phyloP scores from a whole-genome alignment of 257 asterid species.

The Nicotiana noctiflora region DNA sequence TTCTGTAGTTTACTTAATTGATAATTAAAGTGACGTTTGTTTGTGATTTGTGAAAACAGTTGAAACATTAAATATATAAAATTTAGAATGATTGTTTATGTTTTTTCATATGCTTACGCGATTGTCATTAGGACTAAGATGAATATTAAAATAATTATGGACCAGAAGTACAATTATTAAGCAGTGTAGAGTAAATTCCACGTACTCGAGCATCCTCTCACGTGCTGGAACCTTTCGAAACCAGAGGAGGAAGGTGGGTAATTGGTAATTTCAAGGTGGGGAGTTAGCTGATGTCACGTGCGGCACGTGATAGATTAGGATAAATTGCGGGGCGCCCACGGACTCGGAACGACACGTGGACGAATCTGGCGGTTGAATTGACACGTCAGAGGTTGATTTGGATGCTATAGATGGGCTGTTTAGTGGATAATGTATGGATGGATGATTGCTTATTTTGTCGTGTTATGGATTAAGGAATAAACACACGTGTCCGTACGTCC shows the following conservation, averaged over 20 bases:
- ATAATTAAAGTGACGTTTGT: background rate
- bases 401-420: background rate
- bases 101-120: background rate
- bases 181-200: background rate
- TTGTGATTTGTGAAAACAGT: background rate
- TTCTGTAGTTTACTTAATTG: background rate
- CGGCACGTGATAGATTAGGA: conserved; percentile 11
- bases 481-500: conserved; percentile 15
- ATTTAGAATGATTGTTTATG: background rate
- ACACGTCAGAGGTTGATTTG: conserved; percentile 32
- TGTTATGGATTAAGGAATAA: background rate
- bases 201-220: conserved; percentile 4
- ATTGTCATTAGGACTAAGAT: background rate
- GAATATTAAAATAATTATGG: background rate
- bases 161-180: background rate
- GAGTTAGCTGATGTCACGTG: background rate
- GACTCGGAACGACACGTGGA: conserved; percentile 42
- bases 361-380: background rate
- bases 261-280: background rate
- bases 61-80: background rate
- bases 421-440: conserved; percentile 38
- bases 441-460: conserved; percentile 6
- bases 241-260: background rate
- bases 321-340: conserved; percentile 44
- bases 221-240: background rate